These are phyloP conservation scores for Pterocarpus santalinus DNA, from an alignment of 306 rosid species.

Conservation along the genomic window DNA sequence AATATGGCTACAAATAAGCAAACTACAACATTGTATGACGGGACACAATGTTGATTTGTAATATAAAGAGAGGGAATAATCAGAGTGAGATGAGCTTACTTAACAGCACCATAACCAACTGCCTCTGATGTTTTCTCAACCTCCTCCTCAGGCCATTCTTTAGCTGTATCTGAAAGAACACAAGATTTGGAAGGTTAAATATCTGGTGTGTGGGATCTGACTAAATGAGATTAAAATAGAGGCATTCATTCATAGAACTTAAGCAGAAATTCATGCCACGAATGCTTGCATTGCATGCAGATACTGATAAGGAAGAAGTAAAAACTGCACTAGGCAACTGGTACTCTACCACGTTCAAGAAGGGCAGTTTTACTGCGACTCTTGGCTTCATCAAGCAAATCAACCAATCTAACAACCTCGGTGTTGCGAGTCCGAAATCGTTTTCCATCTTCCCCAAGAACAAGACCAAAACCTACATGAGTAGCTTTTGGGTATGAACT, in stretches of 20 bases:
- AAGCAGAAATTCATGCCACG: constrained; percentile 24
- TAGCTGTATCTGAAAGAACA: constrained; percentile 62
- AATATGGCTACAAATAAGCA: constrained; percentile 38
- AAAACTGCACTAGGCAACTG: constrained; percentile 24
- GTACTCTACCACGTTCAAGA: constrained; percentile 79
- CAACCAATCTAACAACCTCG: constrained; percentile 91
- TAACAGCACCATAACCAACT: constrained; percentile 93
- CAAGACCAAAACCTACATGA: constrained; percentile 97
- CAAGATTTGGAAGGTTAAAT: constrained; percentile 39
- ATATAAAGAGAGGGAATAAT: neutral
- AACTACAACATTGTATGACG: constrained; percentile 19
- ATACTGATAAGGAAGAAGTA: constrained; percentile 34
- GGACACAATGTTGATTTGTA: constrained; percentile 28
- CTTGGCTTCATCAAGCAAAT: constrained; percentile 99
- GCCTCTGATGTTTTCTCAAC: constrained; percentile 82
- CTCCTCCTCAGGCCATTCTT: constrained; percentile 82
- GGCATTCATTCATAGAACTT: constrained; percentile 20
- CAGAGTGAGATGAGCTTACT: constrained; percentile 66
- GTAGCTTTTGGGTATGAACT: constrained; percentile 69
- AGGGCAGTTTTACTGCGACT: constrained; percentile 81
- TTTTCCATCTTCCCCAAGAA: constrained; percentile 96
- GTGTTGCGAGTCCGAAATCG: constrained; percentile 88
- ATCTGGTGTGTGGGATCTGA: constrained; percentile 34
- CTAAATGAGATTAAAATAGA: constrained; percentile 21
- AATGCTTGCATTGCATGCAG: constrained; percentile 42